These are phyloP conservation scores for Hanseniaspora uvarum DNA, from an alignment of 1,139 yeast genomes.

Conservation along the genomic window DNA sequence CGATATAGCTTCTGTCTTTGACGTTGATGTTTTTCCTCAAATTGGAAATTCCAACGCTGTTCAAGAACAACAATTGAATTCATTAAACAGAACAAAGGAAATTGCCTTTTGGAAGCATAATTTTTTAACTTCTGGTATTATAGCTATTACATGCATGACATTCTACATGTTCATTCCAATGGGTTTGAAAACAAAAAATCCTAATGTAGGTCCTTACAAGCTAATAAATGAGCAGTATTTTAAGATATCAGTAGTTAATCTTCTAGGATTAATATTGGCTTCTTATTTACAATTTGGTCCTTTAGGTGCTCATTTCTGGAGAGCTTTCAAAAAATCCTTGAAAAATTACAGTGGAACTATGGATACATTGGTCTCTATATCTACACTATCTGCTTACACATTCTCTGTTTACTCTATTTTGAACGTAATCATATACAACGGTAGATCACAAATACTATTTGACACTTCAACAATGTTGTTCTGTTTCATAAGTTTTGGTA, in stretches of 20 bases:
- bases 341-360: slow-evolving; percentile 75
- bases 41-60: slow-evolving; percentile 32
- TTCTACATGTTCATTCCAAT: slow-evolving; percentile 29
- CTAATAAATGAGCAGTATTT: neutral
- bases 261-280: slow-evolving; percentile 54
- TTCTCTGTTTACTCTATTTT: slow-evolving; percentile 58
- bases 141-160: slow-evolving; percentile 24
- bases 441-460: slow-evolving; percentile 54
- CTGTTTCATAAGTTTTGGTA: slow-evolving; percentile 75
- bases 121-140: slow-evolving; percentile 38
- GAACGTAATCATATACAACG: slow-evolving; percentile 35
- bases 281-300: slow-evolving; percentile 52
- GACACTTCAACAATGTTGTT: slow-evolving; percentile 82
- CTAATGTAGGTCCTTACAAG: slow-evolving; percentile 11
- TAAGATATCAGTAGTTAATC: slow-evolving; percentile 25
- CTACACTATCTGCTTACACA: slow-evolving; percentile 67
- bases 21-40: slow-evolving; percentile 22
- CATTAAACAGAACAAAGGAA: slow-evolving; percentile 61
- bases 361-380: slow-evolving; percentile 82
- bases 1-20: slow-evolving; percentile 30
- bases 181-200: slow-evolving; percentile 15
- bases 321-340: slow-evolving; percentile 55
- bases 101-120: slow-evolving; percentile 57
- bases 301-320: slow-evolving; percentile 55
- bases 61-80: slow-evolving; percentile 53